Base-by-base conservation (phyloP, 78 protist genomes). In the Dictyostelium citrinum region DNA sequence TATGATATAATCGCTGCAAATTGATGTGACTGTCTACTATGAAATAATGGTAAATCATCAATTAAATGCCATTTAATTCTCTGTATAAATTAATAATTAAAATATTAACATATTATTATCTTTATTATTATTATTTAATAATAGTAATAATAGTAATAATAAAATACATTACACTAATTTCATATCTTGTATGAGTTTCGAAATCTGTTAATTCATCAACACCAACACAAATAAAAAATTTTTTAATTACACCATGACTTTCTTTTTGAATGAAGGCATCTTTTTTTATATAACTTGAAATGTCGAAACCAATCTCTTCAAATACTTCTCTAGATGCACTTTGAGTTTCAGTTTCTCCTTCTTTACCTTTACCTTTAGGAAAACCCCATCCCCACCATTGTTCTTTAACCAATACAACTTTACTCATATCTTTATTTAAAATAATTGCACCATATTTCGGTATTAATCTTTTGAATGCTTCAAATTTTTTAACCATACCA, bases 351-450 rank as follows among this genome's bases (percentile, higher is more conserved):
- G 83, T 76, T 78, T 88, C 84, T 20, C 84, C 93, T 43, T 78
- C 84, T 43, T 88, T 88, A 29, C 79, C 93, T 35, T 88, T 88
- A 49, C 93, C 93, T 51, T 88, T 88, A 0, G 93, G 93, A n/a
- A 88, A 88, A 6, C 93, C 93, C 93, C 93, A 88, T 22, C 93
- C 93, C 93, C 93, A 88, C 93, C 93, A 88, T 88, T 88, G 93
- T 46, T 88, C 93, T 64, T 88, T 88, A 5, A 88, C 93, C 43
- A 88, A 67, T 29, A 88, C 93, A n/a, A 88, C 93, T 33, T 88
- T 88, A 64, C 64, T 78, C 93, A 88, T 88, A 45, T 88, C 93
- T 79, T 88, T 88, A 67, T 88, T 88, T 31, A 88, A 31, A 35
- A 88, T 88, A 22, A 88, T 88, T 7, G 93, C 84, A 1, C 93